Conservation (phyloP, 2,329 filamentous ascomycete genomes). For the Aspergillus sergii region DNA sequence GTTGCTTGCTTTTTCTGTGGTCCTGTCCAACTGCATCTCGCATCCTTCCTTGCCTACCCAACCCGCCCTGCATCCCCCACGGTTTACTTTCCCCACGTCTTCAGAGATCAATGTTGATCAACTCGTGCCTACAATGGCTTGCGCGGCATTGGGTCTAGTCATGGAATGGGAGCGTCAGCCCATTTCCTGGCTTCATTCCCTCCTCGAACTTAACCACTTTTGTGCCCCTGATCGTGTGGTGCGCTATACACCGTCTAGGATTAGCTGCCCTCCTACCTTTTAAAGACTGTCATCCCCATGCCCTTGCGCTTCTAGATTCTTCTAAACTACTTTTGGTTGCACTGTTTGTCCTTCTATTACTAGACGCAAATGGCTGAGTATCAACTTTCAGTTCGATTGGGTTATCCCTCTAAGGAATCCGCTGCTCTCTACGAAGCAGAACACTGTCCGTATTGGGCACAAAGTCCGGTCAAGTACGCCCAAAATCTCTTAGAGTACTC, state of each 20-base stretch:
- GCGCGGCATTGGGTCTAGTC: slow-evolving; percentile 11
- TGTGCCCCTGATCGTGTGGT: slow-evolving; percentile 15
- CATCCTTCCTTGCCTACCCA: slow-evolving; percentile 6
- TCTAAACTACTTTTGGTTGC: neutral
- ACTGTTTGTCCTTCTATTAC: neutral
- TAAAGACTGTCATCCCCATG: neutral
- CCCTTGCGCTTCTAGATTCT: neutral
- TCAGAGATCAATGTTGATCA: slow-evolving; percentile 9
- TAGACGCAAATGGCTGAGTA: slow-evolving; percentile 24
- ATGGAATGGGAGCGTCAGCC: slow-evolving; percentile 9
- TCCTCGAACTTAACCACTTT: slow-evolving; percentile 8
- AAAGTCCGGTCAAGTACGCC: slow-evolving; percentile 40
- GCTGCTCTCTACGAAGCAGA: slow-evolving; percentile 19
- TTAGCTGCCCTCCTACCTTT: neutral
- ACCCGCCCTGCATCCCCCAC: slow-evolving; percentile 11
- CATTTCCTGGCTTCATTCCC: slow-evolving; percentile 2
- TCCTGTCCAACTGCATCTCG: neutral
- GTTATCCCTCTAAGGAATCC: slow-evolving; percentile 15
- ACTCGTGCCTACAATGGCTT: slow-evolving; percentile 7
- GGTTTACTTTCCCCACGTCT: slow-evolving; percentile 18
- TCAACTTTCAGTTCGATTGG: slow-evolving; percentile 24
- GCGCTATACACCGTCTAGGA: neutral
- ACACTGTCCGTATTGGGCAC: slow-evolving; percentile 44
- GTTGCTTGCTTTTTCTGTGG: slow-evolving; percentile 3
- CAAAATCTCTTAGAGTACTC: slow-evolving; percentile 44